Conservation (phyloP, 768 basidiomycete genomes). For the Tulasnella sp. region DNA sequence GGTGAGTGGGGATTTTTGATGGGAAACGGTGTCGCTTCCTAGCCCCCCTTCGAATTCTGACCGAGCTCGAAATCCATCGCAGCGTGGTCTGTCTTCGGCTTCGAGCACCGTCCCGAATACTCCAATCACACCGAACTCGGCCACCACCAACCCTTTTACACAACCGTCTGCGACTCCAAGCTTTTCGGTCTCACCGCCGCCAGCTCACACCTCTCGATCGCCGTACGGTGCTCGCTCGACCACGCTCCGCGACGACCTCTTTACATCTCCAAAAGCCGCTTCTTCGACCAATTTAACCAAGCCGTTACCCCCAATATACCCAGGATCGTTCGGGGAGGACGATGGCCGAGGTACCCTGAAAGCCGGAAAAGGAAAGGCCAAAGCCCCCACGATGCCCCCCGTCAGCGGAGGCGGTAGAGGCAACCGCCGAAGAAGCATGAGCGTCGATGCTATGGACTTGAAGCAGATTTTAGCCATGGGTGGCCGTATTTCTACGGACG, state of each 20-base stretch:
- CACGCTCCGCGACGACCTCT: constrained; percentile 3
- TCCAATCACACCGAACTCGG: not conserved
- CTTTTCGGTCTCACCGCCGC: constrained; percentile 10
- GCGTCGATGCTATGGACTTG: constrained; percentile 57
- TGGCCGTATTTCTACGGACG: not conserved
- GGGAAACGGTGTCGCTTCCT: not conserved
- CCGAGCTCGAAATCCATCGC: not conserved
- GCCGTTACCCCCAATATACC: constrained; percentile 9
- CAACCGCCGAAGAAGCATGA: constrained; percentile 60
- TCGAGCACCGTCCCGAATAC: constrained; percentile 5
- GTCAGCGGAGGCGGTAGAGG: constrained; percentile 2
- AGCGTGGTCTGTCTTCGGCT: not conserved
- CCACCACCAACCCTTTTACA: not conserved
- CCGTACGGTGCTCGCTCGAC: not conserved
- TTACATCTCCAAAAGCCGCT: constrained; percentile 3
- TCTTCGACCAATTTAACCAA: constrained; percentile 1
- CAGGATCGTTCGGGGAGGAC: not conserved
- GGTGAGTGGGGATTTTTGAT: constrained; percentile 17
- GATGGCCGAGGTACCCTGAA: not conserved
- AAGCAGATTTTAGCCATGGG: constrained; percentile 33
- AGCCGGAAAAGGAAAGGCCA: not conserved
- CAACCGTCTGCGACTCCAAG: not conserved
- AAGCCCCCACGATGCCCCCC: constrained; percentile 25
- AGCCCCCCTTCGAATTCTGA: not conserved
- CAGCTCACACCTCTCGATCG: constrained; percentile 3